Evolutionary conservation across 306 rosid genomes (phyloP).

Genomic region (Lupinus albus): DNA sequence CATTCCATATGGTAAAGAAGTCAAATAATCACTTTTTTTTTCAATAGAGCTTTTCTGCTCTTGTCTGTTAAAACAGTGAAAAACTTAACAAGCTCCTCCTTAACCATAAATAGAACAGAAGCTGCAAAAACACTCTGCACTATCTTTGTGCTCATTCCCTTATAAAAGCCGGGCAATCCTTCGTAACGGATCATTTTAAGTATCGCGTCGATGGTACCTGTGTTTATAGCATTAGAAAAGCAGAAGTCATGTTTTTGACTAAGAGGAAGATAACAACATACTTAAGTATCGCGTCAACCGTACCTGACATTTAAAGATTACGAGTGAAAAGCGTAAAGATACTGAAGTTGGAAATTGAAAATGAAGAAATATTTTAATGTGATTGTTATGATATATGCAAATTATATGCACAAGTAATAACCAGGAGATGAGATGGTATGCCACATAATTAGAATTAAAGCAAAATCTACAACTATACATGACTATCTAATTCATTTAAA

Average conservation of each 20-base stretch:
- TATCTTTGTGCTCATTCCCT: constrained; percentile 88
- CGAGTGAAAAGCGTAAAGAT: background rate
- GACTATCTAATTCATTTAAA: background rate
- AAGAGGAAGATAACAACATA: background rate
- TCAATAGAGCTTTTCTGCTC: constrained; percentile 43
- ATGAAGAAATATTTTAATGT: background rate
- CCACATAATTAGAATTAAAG: background rate
- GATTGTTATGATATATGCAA: background rate
- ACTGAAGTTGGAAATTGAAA: background rate
- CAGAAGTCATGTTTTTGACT: constrained; percentile 13
- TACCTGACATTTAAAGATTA: background rate
- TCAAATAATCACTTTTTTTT: constrained; percentile 25
- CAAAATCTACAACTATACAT: background rate
- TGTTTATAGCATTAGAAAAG: constrained; percentile 17
- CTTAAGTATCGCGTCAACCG: too few relatives aligned
- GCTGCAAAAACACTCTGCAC: constrained; percentile 90
- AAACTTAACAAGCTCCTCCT: constrained; percentile 80
- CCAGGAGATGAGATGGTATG: background rate
- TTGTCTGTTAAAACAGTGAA: constrained; percentile 49
- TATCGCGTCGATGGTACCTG: constrained; percentile 79
- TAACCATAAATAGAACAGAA: constrained; percentile 77
- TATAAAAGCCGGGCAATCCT: constrained; percentile 71
- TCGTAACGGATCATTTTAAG: constrained; percentile 76
- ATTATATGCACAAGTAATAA: background rate
- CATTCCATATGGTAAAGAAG: constrained; percentile 19